Percentiles rank a stretch among this genome's conserved stretches.
Evolutionary conservation across 2,329 filamentous ascomycete genomes (phyloP).

Genomic region (Fusarium odoratissimum): DNA sequence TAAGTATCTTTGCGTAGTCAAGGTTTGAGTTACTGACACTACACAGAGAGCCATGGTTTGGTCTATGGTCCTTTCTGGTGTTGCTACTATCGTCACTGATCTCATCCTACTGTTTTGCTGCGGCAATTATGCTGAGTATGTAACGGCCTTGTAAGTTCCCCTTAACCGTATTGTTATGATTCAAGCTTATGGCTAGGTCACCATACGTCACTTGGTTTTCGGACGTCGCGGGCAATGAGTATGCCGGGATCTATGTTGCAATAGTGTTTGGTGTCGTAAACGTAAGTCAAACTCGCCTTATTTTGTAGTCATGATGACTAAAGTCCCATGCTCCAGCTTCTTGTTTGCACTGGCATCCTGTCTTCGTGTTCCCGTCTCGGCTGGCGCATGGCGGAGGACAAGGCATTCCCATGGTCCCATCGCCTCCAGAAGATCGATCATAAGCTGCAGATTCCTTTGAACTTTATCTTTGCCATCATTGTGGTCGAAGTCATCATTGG

Average conservation of each 20-base stretch:
- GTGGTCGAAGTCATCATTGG: conserved; percentile 8
- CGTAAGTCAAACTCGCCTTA: neutral
- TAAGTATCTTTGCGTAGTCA: accelerated
- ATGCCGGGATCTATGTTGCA: conserved; percentile 5
- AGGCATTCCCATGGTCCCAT: conserved; percentile 15
- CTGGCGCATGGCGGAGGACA: conserved; percentile 23
- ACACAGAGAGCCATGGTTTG: conserved; percentile 15
- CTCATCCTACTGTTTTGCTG: conserved; percentile 9
- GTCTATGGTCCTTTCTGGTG: conserved; percentile 18
- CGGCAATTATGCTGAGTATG: conserved; percentile 8
- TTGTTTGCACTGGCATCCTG: conserved; percentile 8
- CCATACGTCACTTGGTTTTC: conserved; percentile 22
- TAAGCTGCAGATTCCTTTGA: neutral
- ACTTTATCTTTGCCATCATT: conserved; percentile 11
- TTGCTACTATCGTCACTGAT: conserved; percentile 14
- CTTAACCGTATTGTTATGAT: accelerated
- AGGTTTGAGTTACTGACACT: neutral
- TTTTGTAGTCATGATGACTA: accelerated
- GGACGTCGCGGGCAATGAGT: neutral
- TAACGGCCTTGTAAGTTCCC: neutral
- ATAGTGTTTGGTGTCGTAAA: conserved; percentile 13
- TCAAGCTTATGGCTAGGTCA: neutral
- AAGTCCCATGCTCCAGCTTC: neutral
- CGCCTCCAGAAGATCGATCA: conserved; percentile 1
- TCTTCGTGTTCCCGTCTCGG: conserved; percentile 18